Evolutionary conservation across 1,139 yeast species (phyloP), one percentile per base, ranked within the genome.

Genomic region (Pneumocystis sp.): DNA sequence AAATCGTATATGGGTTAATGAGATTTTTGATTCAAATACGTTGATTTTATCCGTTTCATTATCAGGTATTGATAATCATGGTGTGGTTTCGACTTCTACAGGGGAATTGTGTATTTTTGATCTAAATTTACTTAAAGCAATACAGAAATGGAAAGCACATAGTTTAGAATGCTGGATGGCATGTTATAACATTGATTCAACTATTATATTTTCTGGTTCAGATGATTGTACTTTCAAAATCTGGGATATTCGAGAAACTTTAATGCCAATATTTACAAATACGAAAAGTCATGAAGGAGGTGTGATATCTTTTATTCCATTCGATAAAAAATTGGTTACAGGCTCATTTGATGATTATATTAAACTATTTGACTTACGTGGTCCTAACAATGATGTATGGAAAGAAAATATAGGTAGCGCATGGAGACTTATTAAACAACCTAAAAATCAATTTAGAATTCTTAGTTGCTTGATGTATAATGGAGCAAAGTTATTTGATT

Each of bases 261-360:
- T 35, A n/a, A 21, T 35, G 31, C 61, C 59, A n/a, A 17, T 10
- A 35, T 39, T 63, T 21, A 50, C 42, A 39, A 65, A 65, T 59
- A 42, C 63, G 15, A 59, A 42, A 29, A 65, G 61, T 57, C 66
- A 65, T 45, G 59, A 39, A 7, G 66, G 64, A n/a, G 66, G 66
- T 5, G 65, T 65, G 19, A 65, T 65, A 15, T 64, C 66, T 12
- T 61, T 65, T 40, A 40, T 65, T 29, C 65, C 66, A 1, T 65
- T 42, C 19, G 63, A 42, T 3, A 37, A 61, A 57, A 37, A 39
- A 21, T 45, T 65, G 31, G 29, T 65, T 57, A 63, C 66, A 17
- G 66, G 66, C n/a, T 62, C 64, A 37, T 65, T 63, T 59, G 66
- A 65, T 39, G 66, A 65, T 59, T 31, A 44, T 35, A 65, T 65